A percentile compares a stretch with the other conserved stretches of the same genome.
phyloP scores from a whole-genome alignment of 495 filamentous ascomycete genomes.

The Neurospora sp. region DNA sequence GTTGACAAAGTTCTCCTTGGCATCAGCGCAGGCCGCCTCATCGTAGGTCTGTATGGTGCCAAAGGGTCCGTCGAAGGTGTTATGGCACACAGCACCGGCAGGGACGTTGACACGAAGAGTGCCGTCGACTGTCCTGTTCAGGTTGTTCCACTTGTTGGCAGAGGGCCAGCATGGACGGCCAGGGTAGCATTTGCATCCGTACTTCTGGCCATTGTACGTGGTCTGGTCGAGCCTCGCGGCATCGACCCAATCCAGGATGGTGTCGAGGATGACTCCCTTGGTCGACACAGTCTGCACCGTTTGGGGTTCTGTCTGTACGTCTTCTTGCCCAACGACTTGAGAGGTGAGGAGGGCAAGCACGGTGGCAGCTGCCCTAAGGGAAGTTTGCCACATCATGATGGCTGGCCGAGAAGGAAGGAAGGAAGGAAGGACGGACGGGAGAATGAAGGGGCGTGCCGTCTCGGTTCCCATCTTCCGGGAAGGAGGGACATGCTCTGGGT shows the following conservation, averaged over 20 bases:
- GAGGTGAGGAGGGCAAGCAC: background rate
- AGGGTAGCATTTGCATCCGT: constrained; percentile 27
- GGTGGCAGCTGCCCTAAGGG: background rate
- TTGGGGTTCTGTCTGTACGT: background rate
- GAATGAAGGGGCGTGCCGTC: background rate
- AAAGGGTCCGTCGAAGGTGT: constrained; percentile 13
- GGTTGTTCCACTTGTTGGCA: constrained; percentile 13
- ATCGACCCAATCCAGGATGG: constrained; percentile 9
- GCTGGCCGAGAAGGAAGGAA: background rate
- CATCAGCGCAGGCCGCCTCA: constrained; percentile 16
- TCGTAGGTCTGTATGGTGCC: constrained; percentile 21
- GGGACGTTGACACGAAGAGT: constrained; percentile 17
- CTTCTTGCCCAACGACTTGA: background rate
- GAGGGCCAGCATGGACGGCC: constrained; percentile 27
- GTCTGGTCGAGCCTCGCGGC: background rate
- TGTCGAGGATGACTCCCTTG: constrained; percentile 10
- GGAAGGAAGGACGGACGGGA: background rate
- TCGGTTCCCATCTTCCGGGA: background rate
- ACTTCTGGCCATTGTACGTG: constrained; percentile 11
- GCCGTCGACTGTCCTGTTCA: constrained; percentile 23
- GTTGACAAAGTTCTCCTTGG: constrained; percentile 13
- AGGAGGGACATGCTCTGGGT: background rate
- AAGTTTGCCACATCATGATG: background rate
- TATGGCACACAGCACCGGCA: constrained; percentile 19
- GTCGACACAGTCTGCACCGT: background rate